phyloP scores from a whole-genome alignment of 768 basidiomycete genomes.

The Psilocybe cubensis region DNA sequence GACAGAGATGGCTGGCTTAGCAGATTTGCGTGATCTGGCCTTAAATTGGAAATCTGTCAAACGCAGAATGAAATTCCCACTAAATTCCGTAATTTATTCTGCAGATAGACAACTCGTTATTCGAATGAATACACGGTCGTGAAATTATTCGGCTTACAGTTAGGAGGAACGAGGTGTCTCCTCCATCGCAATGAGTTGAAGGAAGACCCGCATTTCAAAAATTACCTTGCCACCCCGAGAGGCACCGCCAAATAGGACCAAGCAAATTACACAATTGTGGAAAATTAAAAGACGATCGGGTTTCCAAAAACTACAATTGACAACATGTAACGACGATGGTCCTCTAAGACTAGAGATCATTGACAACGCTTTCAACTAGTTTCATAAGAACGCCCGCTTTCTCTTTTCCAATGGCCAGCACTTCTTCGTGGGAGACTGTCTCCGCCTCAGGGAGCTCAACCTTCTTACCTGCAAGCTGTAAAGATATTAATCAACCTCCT shows the following conservation, averaged over 20 bases:
- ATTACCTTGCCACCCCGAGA: not conserved
- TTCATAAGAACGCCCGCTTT: slow-evolving; percentile 75
- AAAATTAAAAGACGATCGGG: not conserved
- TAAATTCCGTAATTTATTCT: not conserved
- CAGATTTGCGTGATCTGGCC: slow-evolving; percentile 8
- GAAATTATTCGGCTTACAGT: not conserved
- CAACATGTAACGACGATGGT: not conserved
- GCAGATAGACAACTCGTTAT: not conserved
- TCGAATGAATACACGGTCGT: not conserved
- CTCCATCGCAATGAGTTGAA: not conserved
- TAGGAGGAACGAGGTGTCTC: not conserved
- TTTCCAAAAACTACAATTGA: not conserved
- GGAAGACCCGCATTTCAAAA: not conserved
- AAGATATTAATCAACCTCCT: slow-evolving; percentile 3
- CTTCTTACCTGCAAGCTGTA: slow-evolving; percentile 63
- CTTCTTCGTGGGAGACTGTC: slow-evolving; percentile 80
- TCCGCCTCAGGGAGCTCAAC: slow-evolving; percentile 42
- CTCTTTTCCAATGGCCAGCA: slow-evolving; percentile 62
- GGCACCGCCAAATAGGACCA: not conserved
- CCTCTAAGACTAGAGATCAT: slow-evolving; percentile 15
- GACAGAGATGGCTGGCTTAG: slow-evolving; percentile 11
- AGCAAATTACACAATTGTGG: not conserved
- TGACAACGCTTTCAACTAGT: slow-evolving; percentile 70
- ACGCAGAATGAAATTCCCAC: slow-evolving; percentile 6
- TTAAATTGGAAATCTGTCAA: slow-evolving; percentile 7